phyloP scores from a whole-genome alignment of 2,329 filamentous ascomycete species.

The Stylonectria norvegica region DNA sequence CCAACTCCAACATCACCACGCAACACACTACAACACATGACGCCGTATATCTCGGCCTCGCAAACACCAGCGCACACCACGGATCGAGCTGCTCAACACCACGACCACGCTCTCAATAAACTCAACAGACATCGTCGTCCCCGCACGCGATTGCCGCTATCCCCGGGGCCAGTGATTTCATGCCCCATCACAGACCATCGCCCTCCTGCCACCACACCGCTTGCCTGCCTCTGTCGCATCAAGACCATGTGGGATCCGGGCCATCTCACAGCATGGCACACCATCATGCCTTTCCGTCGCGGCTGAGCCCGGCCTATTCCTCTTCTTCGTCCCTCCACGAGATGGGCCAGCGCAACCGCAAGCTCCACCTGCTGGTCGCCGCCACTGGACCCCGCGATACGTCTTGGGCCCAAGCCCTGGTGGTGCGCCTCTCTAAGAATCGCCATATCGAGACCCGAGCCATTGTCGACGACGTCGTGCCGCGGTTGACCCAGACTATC shows the following conservation, averaged over 20 bases:
- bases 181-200: slow-evolving; percentile 29
- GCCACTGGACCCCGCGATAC: slow-evolving; percentile 63
- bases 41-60: slow-evolving; percentile 2
- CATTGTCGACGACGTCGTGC: slow-evolving; percentile 63
- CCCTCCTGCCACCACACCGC: slow-evolving; percentile 26
- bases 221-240: slow-evolving; percentile 24
- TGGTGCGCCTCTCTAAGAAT: slow-evolving; percentile 64
- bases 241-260: slow-evolving; percentile 31
- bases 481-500: slow-evolving; percentile 60
- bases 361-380: slow-evolving; percentile 60
- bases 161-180: slow-evolving; percentile 29
- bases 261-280: slow-evolving; percentile 32
- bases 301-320: slow-evolving; percentile 29
- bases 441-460: slow-evolving; percentile 58
- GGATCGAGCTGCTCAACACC: slow-evolving; percentile 1
- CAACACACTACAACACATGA: no score
- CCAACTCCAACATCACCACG: not conserved
- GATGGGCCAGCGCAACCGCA: slow-evolving; percentile 37
- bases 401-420: slow-evolving; percentile 62
- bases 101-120: slow-evolving; percentile 2
- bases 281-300: slow-evolving; percentile 29
- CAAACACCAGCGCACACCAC: not conserved
- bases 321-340: slow-evolving; percentile 38
- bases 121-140: slow-evolving; percentile 5
- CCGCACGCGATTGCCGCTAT: slow-evolving; percentile 22